Conservation (phyloP, 2,329 filamentous ascomycete species). For the Xylaria sp. region DNA sequence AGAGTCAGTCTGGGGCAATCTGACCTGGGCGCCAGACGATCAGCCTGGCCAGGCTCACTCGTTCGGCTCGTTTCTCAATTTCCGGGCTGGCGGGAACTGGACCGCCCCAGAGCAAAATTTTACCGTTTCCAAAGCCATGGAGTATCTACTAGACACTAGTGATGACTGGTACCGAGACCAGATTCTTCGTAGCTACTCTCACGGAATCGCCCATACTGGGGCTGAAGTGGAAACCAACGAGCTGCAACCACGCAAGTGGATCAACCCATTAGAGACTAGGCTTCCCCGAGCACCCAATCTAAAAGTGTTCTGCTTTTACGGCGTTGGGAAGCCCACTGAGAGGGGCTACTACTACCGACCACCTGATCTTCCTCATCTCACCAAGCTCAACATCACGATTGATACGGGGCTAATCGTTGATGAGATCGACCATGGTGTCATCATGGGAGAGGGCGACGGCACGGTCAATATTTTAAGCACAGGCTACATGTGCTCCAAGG, state of each 20-base stretch:
- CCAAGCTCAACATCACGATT: slow-evolving; percentile 78
- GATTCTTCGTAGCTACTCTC: slow-evolving; percentile 81
- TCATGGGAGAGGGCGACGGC: slow-evolving; percentile 95
- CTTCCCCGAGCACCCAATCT: slow-evolving; percentile 87
- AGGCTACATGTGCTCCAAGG: slow-evolving; percentile 97
- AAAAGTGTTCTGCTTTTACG: slow-evolving; percentile 98
- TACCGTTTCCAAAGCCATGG: slow-evolving; percentile 80
- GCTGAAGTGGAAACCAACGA: slow-evolving; percentile 86
- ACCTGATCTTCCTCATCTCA: slow-evolving; percentile 71
- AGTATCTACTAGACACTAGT: slow-evolving; percentile 80
- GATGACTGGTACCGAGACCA: slow-evolving; percentile 88
- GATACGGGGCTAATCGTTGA: slow-evolving; percentile 71
- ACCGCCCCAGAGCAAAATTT: slow-evolving; percentile 77
- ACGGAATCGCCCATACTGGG: slow-evolving; percentile 83
- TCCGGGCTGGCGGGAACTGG: slow-evolving; percentile 73
- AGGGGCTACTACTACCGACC: slow-evolving; percentile 89
- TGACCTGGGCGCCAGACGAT: slow-evolving; percentile 90
- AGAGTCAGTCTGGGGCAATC: slow-evolving; percentile 93
- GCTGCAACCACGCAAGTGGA: slow-evolving; percentile 83
- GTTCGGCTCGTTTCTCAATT: slow-evolving; percentile 87
- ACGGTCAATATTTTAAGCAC: slow-evolving; percentile 92
- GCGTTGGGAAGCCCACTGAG: slow-evolving; percentile 92
- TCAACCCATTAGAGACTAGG: slow-evolving; percentile 91
- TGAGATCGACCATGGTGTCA: slow-evolving; percentile 84
- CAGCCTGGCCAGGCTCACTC: slow-evolving; percentile 75